A percentile compares a stretch with the other conserved stretches of the same genome.
These are phyloP conservation scores for Vanrija sp. DNA, from an alignment of 1,284 basidiomycete genomes.

Conservation along the genomic window DNA sequence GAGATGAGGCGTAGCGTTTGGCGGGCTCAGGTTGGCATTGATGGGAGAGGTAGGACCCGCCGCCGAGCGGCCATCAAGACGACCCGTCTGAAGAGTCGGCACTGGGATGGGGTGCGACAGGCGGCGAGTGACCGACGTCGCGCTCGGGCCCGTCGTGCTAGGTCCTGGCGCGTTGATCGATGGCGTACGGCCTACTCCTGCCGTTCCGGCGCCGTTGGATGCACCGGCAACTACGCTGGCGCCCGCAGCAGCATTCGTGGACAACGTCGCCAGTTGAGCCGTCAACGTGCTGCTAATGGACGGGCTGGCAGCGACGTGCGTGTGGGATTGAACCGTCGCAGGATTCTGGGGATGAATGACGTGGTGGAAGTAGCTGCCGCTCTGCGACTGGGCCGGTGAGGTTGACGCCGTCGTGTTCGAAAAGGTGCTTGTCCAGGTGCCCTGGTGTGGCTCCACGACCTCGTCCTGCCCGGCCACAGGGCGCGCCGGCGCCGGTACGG, in stretches of 20 bases:
- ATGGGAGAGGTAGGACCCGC: background rate
- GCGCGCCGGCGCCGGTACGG: background rate
- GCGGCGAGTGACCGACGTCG: constrained; percentile 7
- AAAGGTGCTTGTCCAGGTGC: constrained; percentile 24
- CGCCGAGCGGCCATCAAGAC: background rate
- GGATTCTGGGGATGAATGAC: too few species aligned
- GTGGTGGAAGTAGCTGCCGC: background rate
- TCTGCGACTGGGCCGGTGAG: constrained; percentile 5
- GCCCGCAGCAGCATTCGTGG: background rate
- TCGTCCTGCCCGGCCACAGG: background rate
- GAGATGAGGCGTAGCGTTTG: constrained; percentile 2
- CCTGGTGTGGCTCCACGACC: constrained; percentile 22
- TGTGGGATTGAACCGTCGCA: too few species aligned
- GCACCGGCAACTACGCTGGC: too few species aligned
- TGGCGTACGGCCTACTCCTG: too few species aligned
- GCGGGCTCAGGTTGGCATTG: constrained; percentile 6
- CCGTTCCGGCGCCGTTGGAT: too few species aligned
- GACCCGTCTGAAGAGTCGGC: background rate
- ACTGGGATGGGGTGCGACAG: constrained; percentile 12
- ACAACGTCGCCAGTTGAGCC: background rate
- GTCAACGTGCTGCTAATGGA: background rate
- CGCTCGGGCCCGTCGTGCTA: background rate
- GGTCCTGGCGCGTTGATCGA: too few species aligned
- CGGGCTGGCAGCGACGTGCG: too few species aligned
- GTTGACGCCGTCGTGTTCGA: constrained; percentile 10